phyloP scores from a whole-genome alignment of 129 eudicot genomes.

The Escallonia herrerae region DNA sequence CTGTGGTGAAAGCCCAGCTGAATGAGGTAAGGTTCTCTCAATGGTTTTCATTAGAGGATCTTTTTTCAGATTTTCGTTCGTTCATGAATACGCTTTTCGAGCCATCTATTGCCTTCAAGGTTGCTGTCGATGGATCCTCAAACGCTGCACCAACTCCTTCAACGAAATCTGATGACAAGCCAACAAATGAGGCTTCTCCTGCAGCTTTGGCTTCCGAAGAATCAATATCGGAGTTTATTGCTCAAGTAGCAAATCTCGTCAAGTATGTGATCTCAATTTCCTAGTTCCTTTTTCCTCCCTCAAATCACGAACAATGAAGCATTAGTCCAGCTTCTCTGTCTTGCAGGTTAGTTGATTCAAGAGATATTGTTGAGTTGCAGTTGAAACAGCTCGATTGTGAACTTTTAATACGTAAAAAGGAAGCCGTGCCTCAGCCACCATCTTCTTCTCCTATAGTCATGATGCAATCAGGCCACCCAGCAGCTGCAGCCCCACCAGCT shows the following conservation, averaged over 20 bases:
- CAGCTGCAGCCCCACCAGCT: conserved; percentile 23
- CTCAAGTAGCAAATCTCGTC: conserved; percentile 52
- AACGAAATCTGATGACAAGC: conserved; percentile 21
- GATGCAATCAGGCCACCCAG: conserved; percentile 44
- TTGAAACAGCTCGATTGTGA: conserved; percentile 80
- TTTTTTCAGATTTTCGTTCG: conserved; percentile 10
- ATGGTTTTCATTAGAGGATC: conserved; percentile 18
- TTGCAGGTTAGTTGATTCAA: conserved; percentile 81
- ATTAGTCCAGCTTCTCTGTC: not conserved
- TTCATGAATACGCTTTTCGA: conserved; percentile 22
- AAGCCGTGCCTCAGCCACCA: conserved; percentile 59
- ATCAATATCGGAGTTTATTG: conserved; percentile 35
- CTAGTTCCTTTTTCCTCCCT: not conserved
- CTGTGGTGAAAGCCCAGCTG: conserved; percentile 35
- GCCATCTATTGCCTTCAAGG: conserved; percentile 44
- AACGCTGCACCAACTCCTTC: conserved; percentile 15
- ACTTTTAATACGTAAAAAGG: conserved; percentile 63
- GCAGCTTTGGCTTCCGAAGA: conserved; percentile 39
- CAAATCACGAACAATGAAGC: not conserved
- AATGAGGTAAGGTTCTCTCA: conserved; percentile 45
- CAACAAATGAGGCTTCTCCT: conserved; percentile 17
- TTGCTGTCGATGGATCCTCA: conserved; percentile 40
- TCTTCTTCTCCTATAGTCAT: conserved; percentile 38
- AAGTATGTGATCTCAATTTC: conserved; percentile 28
- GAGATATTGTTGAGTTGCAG: conserved; percentile 76